These are phyloP conservation scores for Fomitopsis pulvina DNA, from an alignment of 768 basidiomycete genomes.

Conservation along the genomic window DNA sequence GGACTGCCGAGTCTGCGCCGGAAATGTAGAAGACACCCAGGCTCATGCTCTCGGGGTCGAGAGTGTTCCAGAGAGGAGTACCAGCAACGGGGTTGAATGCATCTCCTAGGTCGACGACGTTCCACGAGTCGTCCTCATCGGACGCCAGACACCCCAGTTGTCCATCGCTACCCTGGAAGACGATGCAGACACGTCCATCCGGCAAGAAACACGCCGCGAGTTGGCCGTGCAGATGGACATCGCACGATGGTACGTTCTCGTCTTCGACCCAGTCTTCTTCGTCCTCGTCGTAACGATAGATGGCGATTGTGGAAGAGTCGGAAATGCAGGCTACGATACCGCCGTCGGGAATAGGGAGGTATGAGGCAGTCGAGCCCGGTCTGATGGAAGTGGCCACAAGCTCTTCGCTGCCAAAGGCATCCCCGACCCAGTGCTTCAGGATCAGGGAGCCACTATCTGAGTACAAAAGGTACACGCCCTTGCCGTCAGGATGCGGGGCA, in stretches of 20 bases:
- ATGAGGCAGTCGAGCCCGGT: not conserved
- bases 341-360: not conserved
- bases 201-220: not conserved
- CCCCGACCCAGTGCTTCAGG: not conserved
- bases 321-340: not conserved
- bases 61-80: not conserved
- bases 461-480: slow-evolving; percentile 3
- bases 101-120: not conserved
- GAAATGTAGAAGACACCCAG: slow-evolving; percentile 3
- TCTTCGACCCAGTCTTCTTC: slow-evolving; percentile 5
- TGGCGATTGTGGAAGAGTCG: not conserved
- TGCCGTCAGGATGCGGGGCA: not conserved
- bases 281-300: not conserved
- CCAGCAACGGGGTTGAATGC: not conserved
- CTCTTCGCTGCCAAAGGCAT: not conserved
- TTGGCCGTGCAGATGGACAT: not conserved
- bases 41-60: not conserved
- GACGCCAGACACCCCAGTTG: not conserved
- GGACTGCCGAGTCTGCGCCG: not conserved
- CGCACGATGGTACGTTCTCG: not conserved
- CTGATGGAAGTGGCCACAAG: not conserved
- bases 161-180: not conserved
- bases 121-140: not conserved
- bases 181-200: not conserved
- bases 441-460: not conserved